Conservation (phyloP, 805 yeast genomes). For the Cyberlindnera veronae region DNA sequence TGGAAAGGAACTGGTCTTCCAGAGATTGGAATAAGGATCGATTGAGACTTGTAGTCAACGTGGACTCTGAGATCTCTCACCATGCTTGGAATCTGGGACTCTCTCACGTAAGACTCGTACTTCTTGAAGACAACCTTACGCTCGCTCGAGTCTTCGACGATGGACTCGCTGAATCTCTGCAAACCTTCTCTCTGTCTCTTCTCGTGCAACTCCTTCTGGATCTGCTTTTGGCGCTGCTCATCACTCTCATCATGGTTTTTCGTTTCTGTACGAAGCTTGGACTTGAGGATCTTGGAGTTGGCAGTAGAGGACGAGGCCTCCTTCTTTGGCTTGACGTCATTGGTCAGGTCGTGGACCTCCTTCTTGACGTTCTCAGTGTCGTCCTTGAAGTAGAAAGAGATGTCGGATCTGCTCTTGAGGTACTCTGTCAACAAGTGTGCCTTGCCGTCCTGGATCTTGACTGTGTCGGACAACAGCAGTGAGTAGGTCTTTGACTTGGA, state of each 20-base stretch:
- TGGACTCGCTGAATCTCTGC: conserved; percentile 75
- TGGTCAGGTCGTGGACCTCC: conserved; percentile 40
- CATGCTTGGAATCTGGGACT: conserved; percentile 81
- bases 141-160: conserved; percentile 58
- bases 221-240: conserved; percentile 75
- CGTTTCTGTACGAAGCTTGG: conserved; percentile 75
- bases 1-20: conserved; percentile 99
- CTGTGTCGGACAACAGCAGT: conserved; percentile 75
- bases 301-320: conserved; percentile 29
- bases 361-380: conserved; percentile 45
- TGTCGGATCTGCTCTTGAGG: conserved; percentile 65
- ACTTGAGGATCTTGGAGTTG: conserved; percentile 66
- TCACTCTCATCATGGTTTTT: conserved; percentile 71
- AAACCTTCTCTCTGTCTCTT: conserved; percentile 85
- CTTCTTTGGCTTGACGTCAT: conserved; percentile 29
- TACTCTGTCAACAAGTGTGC: conserved; percentile 70
- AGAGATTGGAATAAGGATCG: conserved; percentile 83
- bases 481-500: conserved; percentile 60
- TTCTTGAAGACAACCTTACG: conserved; percentile 76
- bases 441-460: conserved; percentile 56
- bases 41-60: conserved; percentile 84
- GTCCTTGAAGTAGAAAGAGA: conserved; percentile 81
- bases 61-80: conserved; percentile 83
- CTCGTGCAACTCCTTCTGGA: conserved; percentile 79
- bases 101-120: conserved; percentile 92